Base-by-base conservation (phyloP, 139 green algal genomes). In the Tetratostichococcus sp. region DNA sequence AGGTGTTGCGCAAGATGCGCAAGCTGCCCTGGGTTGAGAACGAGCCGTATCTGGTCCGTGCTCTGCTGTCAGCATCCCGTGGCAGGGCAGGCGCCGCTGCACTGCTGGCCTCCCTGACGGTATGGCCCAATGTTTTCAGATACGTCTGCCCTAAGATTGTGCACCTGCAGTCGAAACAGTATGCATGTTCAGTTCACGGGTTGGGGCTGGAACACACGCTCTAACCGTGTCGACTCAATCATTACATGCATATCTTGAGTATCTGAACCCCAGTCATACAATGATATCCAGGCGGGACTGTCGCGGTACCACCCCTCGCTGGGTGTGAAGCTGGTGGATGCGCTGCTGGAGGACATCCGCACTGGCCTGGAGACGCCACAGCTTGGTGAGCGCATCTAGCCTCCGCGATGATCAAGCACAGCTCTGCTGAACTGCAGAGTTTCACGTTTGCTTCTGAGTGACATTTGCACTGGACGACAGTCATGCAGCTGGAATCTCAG, bases 1-100 rank as follows among this genome's bases (percentile, higher is more conserved):
- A 90, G 34, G 92, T 98, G 68, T 39, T 94, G 73, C 89, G 86
- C 25, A 93, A 96, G 81, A 83, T 98, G 75, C 84, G 94, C 70
- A 90, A 90, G 77, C 80, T 98, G 75, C 83, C 88, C 1, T 98
- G 94, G 94, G 74, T 67, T 1, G 77, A 90, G 33, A 73, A 83
- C 62, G 90, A 95, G 83, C 39, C 33, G 2, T 97, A 94, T 79
- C 67, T 98, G 73, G 74, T 97, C 39, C 91, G 91, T 58, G 94
- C 85, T 69, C 78, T 98, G 73, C 43, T 97, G 30, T 91, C 92
- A 66, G 89, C 91, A 30, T n/a, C 65, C 39, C 83, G 85, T n/a
- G 80, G 77, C 0, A 80, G 90, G 43, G 90, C 81, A 75, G 79
- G 79, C 42, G 86, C 93, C 76, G 86, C 97, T 33, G 79, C 91